phyloP scores from a whole-genome alignment of 768 basidiomycete genomes.

The Lactarius trivialis region DNA sequence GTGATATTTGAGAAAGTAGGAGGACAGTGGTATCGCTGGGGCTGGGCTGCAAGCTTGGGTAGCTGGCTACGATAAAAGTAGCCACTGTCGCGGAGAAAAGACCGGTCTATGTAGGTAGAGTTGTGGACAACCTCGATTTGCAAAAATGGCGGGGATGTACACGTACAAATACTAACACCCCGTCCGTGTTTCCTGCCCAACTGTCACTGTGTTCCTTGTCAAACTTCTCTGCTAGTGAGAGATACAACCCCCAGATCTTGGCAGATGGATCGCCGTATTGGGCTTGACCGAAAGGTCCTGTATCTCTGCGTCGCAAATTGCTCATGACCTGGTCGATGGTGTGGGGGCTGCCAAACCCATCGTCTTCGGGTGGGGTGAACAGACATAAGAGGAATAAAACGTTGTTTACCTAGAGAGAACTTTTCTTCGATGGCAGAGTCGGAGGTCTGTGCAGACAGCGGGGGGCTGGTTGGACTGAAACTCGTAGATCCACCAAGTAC shows the following conservation, averaged over 20 bases:
- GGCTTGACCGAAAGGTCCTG: background rate
- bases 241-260: constrained; percentile 19
- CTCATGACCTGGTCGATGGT: background rate
- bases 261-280: constrained; percentile 4
- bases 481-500: background rate
- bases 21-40: constrained; percentile 5
- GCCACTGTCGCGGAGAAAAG: constrained; percentile 26
- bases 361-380: constrained; percentile 1
- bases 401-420: background rate
- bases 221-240: constrained; percentile 8
- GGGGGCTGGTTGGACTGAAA: background rate
- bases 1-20: constrained; percentile 19
- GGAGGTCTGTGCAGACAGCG: background rate
- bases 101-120: constrained; percentile 26
- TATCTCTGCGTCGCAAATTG: background rate
- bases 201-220: too few species aligned
- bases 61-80: constrained; percentile 22
- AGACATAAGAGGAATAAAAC: background rate
- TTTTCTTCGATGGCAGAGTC: constrained; percentile 5
- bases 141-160: background rate
- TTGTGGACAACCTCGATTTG: background rate
- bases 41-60: constrained; percentile 19
- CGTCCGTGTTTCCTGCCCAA: too few species aligned
- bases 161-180: constrained; percentile 19
- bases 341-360: background rate